phyloP scores from a whole-genome alignment of 2,329 filamentous ascomycete species.

The Arthrobotrys megalospora region DNA sequence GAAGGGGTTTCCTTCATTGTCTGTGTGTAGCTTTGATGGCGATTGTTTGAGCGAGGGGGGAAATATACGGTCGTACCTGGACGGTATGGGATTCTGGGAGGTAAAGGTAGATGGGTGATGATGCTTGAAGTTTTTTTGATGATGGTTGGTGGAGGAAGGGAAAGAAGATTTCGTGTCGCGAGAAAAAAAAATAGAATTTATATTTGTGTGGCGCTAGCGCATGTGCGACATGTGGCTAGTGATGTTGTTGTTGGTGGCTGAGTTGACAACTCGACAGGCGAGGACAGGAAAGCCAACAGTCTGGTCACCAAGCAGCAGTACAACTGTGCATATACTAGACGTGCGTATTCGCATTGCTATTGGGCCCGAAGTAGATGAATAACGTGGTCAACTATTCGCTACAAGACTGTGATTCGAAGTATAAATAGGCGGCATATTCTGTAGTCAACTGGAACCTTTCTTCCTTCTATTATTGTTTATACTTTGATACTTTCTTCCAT shows the following conservation, averaged over 20 bases:
- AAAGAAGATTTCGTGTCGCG: slow-evolving; percentile 9
- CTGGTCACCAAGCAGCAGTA: not conserved
- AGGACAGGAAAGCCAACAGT: too few relatives aligned
- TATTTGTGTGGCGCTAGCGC: slow-evolving; percentile 20
- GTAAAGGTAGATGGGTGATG: slow-evolving; percentile 19
- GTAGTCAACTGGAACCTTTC: too few relatives aligned
- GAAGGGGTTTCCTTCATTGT: slow-evolving; percentile 79
- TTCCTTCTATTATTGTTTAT: too few relatives aligned
- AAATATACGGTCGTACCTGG: slow-evolving; percentile 6
- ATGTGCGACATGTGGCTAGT: not conserved
- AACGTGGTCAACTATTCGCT: not conserved
- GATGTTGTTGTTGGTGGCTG: slow-evolving; percentile 37
- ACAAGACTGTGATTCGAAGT: not conserved
- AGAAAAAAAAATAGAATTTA: slow-evolving; percentile 32
- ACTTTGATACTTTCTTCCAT: too few relatives aligned
- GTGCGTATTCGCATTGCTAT: not conserved
- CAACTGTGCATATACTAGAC: not conserved
- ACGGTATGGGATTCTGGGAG: slow-evolving; percentile 1
- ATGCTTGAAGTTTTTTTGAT: slow-evolving; percentile 33
- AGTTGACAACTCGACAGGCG: slow-evolving; percentile 2
- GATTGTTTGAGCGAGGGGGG: slow-evolving; percentile 98
- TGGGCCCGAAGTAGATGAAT: not conserved
- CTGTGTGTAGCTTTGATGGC: slow-evolving; percentile 94
- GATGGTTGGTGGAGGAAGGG: slow-evolving; percentile 26
- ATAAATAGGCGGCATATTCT: not conserved